Evolutionary conservation across 1,284 basidiomycete species (phyloP).

Genomic region (Uromyces viciae-fabae): DNA sequence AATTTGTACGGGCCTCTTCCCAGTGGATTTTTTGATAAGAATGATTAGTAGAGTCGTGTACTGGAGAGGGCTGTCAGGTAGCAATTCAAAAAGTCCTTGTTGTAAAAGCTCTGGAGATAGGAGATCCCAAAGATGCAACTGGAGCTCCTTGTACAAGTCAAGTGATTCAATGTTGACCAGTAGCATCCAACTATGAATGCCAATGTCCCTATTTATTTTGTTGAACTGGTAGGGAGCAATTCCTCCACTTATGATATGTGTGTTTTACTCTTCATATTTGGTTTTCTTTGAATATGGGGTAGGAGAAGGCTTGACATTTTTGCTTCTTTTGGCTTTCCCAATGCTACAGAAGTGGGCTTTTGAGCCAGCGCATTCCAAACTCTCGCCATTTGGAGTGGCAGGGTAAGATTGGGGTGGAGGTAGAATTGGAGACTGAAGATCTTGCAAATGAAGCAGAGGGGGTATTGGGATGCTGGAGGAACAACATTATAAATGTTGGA

Average conservation of each 20-base stretch:
- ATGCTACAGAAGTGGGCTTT: not conserved
- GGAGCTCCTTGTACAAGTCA: not conserved
- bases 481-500: not conserved
- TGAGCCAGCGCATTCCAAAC: not conserved
- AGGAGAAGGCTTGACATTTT: not conserved
- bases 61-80: not conserved
- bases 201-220: not conserved
- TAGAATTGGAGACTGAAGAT: not conserved
- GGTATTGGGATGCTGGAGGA: not conserved
- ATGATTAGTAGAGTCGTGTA: not conserved
- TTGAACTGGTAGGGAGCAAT: not conserved
- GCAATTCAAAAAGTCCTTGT: not conserved
- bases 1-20: not conserved
- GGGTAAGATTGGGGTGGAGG: not conserved
- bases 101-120: not conserved
- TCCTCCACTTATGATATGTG: not conserved
- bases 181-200: not conserved
- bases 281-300: not conserved
- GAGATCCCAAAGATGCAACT: not conserved
- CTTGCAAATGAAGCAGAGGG: not conserved
- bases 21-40: not conserved
- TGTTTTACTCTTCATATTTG: not conserved
- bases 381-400: not conserved
- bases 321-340: not conserved
- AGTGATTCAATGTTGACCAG: not conserved